These are phyloP conservation scores for Nasturtium officinale DNA, from an alignment of 345 rosid genomes.

Conservation along the genomic window DNA sequence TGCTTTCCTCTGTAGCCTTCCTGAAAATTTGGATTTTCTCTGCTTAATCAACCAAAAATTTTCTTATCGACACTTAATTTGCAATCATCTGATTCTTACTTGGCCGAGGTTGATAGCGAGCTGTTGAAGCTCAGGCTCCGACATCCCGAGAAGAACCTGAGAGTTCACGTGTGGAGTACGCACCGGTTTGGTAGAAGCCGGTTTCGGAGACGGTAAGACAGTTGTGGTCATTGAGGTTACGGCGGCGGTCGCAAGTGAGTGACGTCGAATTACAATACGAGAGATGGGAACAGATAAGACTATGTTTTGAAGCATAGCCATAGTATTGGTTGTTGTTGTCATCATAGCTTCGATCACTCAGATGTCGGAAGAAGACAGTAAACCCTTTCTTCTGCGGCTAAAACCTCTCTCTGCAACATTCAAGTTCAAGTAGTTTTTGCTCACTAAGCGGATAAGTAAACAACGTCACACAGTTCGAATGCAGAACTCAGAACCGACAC, in stretches of 20 bases:
- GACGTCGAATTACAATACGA: constrained; percentile 50
- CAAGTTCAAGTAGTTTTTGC: constrained; percentile 18
- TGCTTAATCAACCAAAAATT: background rate
- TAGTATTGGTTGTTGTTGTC: constrained; percentile 52
- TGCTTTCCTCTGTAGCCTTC: constrained; percentile 93
- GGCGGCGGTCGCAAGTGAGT: constrained; percentile 44
- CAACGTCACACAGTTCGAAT: constrained; percentile 25
- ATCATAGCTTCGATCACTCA: constrained; percentile 25
- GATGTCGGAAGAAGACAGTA: constrained; percentile 13
- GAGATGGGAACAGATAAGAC: constrained; percentile 58
- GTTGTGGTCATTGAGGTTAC: constrained; percentile 31
- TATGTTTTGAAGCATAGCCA: constrained; percentile 64
- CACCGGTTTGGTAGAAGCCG: constrained; percentile 36
- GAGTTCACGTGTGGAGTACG: constrained; percentile 61
- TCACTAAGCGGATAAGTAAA: constrained; percentile 35
- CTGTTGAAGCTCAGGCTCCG: constrained; percentile 85
- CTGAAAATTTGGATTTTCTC: constrained; percentile 39
- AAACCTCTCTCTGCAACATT: constrained; percentile 43
- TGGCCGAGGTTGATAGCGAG: constrained; percentile 81
- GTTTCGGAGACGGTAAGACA: constrained; percentile 41
- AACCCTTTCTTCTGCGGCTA: constrained; percentile 44
- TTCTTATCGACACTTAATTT: background rate
- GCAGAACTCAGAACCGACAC: constrained; percentile 1
- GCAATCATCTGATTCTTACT: constrained; percentile 45
- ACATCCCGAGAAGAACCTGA: constrained; percentile 84